A percentile compares a stretch with the other conserved stretches of the same genome.
Conservation (phyloP, 176 grass and related monocot genomes). For the Eragrostis nindensis region DNA sequence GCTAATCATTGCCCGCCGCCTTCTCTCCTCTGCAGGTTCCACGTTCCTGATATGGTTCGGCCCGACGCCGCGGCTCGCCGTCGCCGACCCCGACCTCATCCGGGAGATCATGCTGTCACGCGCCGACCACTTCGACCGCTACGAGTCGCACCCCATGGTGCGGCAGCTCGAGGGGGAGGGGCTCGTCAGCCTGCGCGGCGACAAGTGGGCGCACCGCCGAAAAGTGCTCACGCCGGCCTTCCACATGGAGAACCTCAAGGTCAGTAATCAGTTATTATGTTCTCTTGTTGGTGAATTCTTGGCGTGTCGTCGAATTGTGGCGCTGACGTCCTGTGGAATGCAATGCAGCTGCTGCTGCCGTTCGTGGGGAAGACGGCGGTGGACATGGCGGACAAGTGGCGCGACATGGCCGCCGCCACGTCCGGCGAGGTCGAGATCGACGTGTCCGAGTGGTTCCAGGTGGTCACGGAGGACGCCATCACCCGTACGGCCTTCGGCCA, state of each 20-base stretch:
- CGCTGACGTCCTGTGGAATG: neutral
- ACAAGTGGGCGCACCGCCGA: constrained; percentile 90
- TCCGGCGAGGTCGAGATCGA: constrained; percentile 93
- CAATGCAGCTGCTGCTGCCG: constrained; percentile 66
- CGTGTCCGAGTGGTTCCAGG: constrained; percentile 94
- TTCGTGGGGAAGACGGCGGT: constrained; percentile 78
- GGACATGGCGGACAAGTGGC: constrained; percentile 82
- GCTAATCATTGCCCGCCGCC: constrained; percentile 46
- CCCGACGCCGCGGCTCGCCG: constrained; percentile 79
- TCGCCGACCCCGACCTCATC: constrained; percentile 93
- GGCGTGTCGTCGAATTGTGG: neutral
- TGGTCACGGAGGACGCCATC: constrained; percentile 96
- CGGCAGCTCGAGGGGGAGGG: constrained; percentile 98
- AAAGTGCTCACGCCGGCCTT: constrained; percentile 89
- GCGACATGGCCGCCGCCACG: constrained; percentile 42
- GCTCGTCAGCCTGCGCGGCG: constrained; percentile 87
- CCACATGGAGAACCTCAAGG: constrained; percentile 97
- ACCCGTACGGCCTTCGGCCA: constrained; percentile 86
- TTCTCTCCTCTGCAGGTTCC: constrained; percentile 57
- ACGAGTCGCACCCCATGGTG: constrained; percentile 93
- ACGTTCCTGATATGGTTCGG: constrained; percentile 96
- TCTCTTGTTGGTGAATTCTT: neutral
- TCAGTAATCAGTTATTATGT: neutral
- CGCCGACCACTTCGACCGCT: constrained; percentile 88
- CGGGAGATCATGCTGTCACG: constrained; percentile 85